Evolutionary conservation across 2,329 filamentous ascomycete genomes (phyloP).

Genomic region (Cladosporium sp.): DNA sequence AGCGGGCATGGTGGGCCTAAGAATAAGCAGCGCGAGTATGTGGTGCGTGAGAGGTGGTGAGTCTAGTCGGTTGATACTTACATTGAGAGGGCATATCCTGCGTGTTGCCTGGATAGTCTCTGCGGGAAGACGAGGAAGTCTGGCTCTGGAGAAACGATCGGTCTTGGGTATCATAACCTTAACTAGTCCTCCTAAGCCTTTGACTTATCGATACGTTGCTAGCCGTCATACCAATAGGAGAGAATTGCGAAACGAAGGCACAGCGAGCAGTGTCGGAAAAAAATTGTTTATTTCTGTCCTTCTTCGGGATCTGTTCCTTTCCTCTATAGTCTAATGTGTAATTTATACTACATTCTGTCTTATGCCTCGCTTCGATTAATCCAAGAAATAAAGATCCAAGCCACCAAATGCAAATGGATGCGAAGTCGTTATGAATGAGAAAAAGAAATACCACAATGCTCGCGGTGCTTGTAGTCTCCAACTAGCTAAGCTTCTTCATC

Average conservation of each 20-base stretch:
- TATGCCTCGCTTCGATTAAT: not conserved
- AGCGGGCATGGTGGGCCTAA: constrained; percentile 10
- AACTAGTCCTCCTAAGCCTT: not conserved
- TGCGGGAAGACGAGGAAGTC: not conserved
- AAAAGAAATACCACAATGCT: not conserved
- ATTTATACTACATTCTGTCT: constrained; percentile 3
- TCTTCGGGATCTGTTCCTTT: not conserved
- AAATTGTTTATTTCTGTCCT: not conserved
- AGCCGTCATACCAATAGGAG: not conserved
- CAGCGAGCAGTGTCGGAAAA: not conserved
- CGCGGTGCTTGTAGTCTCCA: not conserved
- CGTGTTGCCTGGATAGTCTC: not conserved
- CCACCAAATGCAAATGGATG: not conserved
- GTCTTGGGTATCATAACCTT: not conserved
- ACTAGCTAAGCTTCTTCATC: constrained; percentile 28
- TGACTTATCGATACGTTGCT: not conserved
- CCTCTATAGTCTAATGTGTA: not conserved
- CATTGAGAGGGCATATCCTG: not conserved
- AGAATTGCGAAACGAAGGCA: not conserved
- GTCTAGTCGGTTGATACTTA: not conserved
- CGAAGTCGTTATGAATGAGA: not conserved
- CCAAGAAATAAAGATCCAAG: not conserved
- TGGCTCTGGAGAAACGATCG: not conserved
- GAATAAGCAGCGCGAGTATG: constrained; percentile 5
- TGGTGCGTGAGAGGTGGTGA: constrained; percentile 10